Base-by-base conservation (phyloP, 805 yeast genomes). In the Spathaspora girioi region DNA sequence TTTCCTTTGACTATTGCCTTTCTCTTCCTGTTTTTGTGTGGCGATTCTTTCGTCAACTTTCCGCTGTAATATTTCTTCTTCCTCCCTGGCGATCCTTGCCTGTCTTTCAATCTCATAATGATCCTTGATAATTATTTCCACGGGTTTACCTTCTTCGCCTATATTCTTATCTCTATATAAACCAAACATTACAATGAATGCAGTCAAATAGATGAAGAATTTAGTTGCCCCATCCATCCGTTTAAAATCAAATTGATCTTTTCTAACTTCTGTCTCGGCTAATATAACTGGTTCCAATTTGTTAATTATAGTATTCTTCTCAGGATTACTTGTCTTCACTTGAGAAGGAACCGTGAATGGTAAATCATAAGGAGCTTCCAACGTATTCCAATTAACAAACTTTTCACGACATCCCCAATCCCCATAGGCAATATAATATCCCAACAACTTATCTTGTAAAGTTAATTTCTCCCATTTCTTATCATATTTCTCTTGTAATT, bases 381-480 rank as follows among this genome's bases (percentile, higher is more conserved):
- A 55, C n/a, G 73, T 64, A 51, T 69, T 72, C 71, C 81, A 73
- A 55, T 73, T 73, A 47, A 68, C 66, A 50, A 85, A 77, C 18
- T 79, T 79, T 46, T 79, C 83, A 54, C 96, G 73, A 1, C 82
- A 84, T 0, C 91, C 94, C 77, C 87, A 81, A 46, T 84, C 73
- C 1, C 92, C 92, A 65, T 83, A 87, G 0, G 84, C 76, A 29
- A 84, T 75, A 68, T 77, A 84, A 63, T 82, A 85, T 9, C 81
- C 76, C 55, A 85, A 70, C 54, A 78, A 71, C 60, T 86, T 85
- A 48, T 77, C 77, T 47, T 78, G 75, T 11, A 54, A 54, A 3
- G 80, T 71, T 44, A 85, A 56, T 41, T 70, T 65, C 2, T 64
- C 63, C 96, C 96, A 87, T 49, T 78, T 73, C 48, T 73, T 73